phyloP scores from a whole-genome alignment of 148 eudicot species.

The Vaccinium macrocarpon region DNA sequence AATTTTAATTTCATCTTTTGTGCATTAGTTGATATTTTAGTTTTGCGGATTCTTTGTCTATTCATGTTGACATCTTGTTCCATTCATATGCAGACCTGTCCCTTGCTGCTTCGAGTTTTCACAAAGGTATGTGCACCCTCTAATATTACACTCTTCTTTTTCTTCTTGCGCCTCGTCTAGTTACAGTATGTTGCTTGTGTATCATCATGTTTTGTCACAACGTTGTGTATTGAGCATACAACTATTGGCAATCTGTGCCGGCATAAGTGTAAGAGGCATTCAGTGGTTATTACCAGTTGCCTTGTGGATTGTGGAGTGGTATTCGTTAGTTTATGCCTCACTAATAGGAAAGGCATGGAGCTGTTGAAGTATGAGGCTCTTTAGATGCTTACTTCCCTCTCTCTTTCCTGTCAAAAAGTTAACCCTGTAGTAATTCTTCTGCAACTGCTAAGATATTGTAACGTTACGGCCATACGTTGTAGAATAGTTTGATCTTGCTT shows the following conservation, averaged over 20 bases:
- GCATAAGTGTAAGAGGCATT: background rate
- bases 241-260: background rate
- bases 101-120: conserved; percentile 51
- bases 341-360: background rate
- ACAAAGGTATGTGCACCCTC: conserved; percentile 36
- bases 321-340: background rate
- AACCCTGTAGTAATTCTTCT: background rate
- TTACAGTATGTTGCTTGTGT: background rate
- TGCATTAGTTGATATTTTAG: background rate
- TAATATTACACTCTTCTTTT: background rate
- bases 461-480: background rate
- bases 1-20: background rate
- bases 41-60: background rate
- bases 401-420: background rate
- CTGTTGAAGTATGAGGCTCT: background rate
- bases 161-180: background rate
- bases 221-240: background rate
- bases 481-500: background rate
- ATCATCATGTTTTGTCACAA: background rate
- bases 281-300: background rate
- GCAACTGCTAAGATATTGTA: background rate
- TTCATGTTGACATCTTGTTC: conserved; percentile 5
- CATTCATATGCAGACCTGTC: conserved; percentile 45
- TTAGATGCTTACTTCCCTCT: background rate
- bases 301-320: background rate